Conservation (phyloP, 371 early-diverging fungal species). For the Scutellospora calospora region DNA sequence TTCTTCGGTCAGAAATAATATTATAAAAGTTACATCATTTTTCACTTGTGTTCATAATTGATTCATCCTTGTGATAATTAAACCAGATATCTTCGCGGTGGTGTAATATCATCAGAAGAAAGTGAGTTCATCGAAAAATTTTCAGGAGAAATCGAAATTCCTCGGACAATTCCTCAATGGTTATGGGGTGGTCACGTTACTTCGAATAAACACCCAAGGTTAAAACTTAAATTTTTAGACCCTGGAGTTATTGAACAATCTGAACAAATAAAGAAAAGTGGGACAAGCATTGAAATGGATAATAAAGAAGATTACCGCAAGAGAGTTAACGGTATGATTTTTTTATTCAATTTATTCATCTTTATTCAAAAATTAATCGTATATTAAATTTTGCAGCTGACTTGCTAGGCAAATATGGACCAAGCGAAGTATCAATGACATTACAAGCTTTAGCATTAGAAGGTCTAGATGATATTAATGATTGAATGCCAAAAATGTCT, state of each 20-base stretch:
- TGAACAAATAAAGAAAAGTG: slow-evolving; percentile 14
- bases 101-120: slow-evolving; percentile 84
- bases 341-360: background rate
- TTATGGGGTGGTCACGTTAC: slow-evolving; percentile 73
- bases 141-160: slow-evolving; percentile 73
- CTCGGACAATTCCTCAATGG: slow-evolving; percentile 76
- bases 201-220: slow-evolving; percentile 42
- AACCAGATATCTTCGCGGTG: slow-evolving; percentile 74
- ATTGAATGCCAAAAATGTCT: too few species aligned
- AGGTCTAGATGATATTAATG: slow-evolving; percentile 20
- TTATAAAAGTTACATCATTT: slow-evolving; percentile 43
- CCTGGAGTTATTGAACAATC: slow-evolving; percentile 24
- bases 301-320: background rate
- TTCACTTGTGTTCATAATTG: background rate
- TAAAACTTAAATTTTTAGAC: slow-evolving; percentile 42
- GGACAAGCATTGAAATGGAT: background rate
- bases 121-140: slow-evolving; percentile 92
- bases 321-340: slow-evolving; percentile 32
- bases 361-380: background rate
- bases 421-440: slow-evolving; percentile 30
- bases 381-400: slow-evolving; percentile 2
- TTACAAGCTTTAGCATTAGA: slow-evolving; percentile 40
- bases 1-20: slow-evolving; percentile 58
- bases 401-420: slow-evolving; percentile 29
- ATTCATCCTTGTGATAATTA: slow-evolving; percentile 1